Conservation (phyloP, 2,329 filamentous ascomycete species). For the Macrophomina phaseolina region DNA sequence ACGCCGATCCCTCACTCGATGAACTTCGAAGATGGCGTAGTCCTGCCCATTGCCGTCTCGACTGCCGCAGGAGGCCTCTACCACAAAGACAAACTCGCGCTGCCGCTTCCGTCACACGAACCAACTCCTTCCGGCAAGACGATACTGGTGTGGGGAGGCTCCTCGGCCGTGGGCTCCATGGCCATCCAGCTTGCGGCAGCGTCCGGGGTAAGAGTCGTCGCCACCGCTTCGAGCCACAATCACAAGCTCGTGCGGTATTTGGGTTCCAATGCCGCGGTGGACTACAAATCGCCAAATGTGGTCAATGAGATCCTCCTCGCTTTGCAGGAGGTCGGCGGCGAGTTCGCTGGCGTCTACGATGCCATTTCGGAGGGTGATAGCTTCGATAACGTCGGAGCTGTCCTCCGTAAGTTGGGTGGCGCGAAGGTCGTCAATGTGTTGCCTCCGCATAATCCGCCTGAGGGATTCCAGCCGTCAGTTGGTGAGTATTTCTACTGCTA, state of each 20-base stretch:
- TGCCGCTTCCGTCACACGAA: slow-evolving; percentile 45
- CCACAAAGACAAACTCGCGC: slow-evolving; percentile 44
- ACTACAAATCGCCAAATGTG: slow-evolving; percentile 41
- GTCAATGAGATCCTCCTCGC: slow-evolving; percentile 46
- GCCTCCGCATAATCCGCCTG: not conserved
- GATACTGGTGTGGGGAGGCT: slow-evolving; percentile 46
- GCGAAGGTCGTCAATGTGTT: not conserved
- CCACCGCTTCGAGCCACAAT: slow-evolving; percentile 41
- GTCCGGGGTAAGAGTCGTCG: slow-evolving; percentile 41
- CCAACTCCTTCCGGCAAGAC: slow-evolving; percentile 42
- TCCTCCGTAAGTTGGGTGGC: not conserved
- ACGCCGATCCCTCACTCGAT: slow-evolving; percentile 47
- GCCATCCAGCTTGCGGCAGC: slow-evolving; percentile 44
- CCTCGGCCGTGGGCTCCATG: slow-evolving; percentile 41
- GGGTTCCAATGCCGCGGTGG: slow-evolving; percentile 39
- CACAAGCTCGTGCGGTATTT: slow-evolving; percentile 37
- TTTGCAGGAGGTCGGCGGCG: slow-evolving; percentile 32
- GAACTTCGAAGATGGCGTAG: slow-evolving; percentile 45
- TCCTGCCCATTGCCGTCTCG: slow-evolving; percentile 52
- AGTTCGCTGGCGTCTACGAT: slow-evolving; percentile 50
- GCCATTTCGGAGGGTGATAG: slow-evolving; percentile 30
- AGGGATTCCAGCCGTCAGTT: not conserved
- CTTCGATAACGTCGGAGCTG: not conserved
- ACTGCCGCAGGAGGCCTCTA: slow-evolving; percentile 53
- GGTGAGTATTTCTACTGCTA: not conserved